These are phyloP conservation scores for Botryococcus braunii DNA, from an alignment of 163 green algal genomes.

Conservation along the genomic window DNA sequence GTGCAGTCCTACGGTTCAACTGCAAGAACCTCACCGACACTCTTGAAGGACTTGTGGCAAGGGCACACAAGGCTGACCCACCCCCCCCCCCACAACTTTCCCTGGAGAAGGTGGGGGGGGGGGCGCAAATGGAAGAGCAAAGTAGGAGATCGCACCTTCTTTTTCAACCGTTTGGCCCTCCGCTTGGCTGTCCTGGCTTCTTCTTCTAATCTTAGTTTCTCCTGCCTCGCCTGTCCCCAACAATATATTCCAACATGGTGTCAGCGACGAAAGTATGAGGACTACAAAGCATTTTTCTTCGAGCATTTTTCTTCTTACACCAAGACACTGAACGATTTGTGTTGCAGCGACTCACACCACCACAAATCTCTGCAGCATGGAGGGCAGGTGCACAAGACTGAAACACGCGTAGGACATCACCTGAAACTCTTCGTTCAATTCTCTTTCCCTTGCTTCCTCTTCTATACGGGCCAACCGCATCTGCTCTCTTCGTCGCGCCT, in stretches of 20 bases:
- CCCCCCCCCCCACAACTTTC: no score
- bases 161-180: constrained; percentile 52
- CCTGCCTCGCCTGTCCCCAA: constrained; percentile 12
- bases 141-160: constrained; percentile 45
- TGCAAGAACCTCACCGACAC: not conserved
- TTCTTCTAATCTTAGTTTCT: constrained; percentile 17
- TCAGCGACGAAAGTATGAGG: not conserved
- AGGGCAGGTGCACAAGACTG: not conserved
- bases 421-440: constrained; percentile 34
- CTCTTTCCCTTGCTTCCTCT: constrained; percentile 32
- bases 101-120: no score
- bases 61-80: no score
- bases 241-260: not conserved
- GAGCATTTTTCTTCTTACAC: not conserved
- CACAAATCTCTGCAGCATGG: constrained; percentile 9
- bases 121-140: no score
- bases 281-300: not conserved
- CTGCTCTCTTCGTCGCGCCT: constrained; percentile 57
- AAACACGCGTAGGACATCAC: constrained; percentile 1
- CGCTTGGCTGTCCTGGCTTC: constrained; percentile 53
- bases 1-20: not conserved
- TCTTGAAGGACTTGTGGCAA: not conserved
- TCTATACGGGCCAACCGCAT: constrained; percentile 53
- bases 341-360: no score
- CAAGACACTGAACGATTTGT: no score